Evolutionary conservation across 768 basidiomycete species (phyloP), one percentile per base, ranked within the genome.

Genomic region (Lyophyllum semitale): DNA sequence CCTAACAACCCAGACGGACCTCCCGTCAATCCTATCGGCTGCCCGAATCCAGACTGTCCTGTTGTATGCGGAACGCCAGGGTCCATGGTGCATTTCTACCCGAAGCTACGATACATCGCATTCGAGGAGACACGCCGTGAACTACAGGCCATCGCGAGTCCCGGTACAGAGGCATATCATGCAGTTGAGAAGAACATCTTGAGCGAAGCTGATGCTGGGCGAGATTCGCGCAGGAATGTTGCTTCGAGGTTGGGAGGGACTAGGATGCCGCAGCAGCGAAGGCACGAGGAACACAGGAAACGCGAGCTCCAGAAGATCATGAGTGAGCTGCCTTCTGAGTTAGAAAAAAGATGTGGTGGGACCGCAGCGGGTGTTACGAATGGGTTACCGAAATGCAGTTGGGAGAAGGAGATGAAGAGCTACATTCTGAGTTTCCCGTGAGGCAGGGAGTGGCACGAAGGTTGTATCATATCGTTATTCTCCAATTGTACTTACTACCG

Each of bases 11-110:
- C 58, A 11, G 45, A 53, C 20, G 60, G 51, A n/a, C 61, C 58
- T 1, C 23, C 12, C 38, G 70, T 76, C 53, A 80, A 87, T 37
- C 89, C 89, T 15, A 49, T 71, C 1, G 89, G 90, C 22, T 91
- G 90, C 61, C 89, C 89, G 8, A 88, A 91, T 60, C 88, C 89
- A 32, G 83, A 91, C 63, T 92, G 89, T 65, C 82, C 87, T 20
- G 80, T 89, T 52, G 81, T 90, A 29, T 91, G 89, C 59, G 89
- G 90, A 63, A 91, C 89, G 5, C 88, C 90, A n/a, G 89, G 89
- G 9, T 91, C 89, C 2, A 69, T 92, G 60, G 80, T 87, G 9
- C 88, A 90, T 70, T 88, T 83, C 71, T 91, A 77, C 69, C 47
- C 72, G 8, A 74, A 61, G 26, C 73, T 91, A 18, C 63, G 70